A percentile compares a stretch with the other conserved stretches of the same genome.
Conservation (phyloP, 2,329 filamentous ascomycete genomes). For the Endocalyx cinctus region DNA sequence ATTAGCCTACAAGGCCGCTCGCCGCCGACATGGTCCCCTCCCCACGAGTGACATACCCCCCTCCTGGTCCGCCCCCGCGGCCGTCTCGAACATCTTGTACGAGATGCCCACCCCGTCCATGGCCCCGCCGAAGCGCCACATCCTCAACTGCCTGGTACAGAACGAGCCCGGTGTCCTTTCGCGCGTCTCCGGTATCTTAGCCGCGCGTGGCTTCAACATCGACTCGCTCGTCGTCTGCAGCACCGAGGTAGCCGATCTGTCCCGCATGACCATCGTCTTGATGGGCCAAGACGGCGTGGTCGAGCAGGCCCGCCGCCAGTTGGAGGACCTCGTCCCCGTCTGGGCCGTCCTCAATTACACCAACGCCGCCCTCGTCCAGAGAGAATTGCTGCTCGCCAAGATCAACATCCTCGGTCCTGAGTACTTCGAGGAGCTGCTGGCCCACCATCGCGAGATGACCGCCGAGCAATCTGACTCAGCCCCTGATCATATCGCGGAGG, state of each 20-base stretch:
- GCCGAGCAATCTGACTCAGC: slow-evolving; percentile 48
- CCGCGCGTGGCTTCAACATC: slow-evolving; percentile 97
- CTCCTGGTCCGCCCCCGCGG: slow-evolving; percentile 85
- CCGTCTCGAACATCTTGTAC: slow-evolving; percentile 97
- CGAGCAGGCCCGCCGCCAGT: slow-evolving; percentile 89
- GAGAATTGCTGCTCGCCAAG: slow-evolving; percentile 92
- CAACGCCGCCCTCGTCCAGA: slow-evolving; percentile 84
- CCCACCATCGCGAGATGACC: slow-evolving; percentile 88
- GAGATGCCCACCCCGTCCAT: slow-evolving; percentile 85
- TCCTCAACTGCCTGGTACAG: slow-evolving; percentile 97
- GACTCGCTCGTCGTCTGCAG: slow-evolving; percentile 97
- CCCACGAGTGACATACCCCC: slow-evolving; percentile 73
- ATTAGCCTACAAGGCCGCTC: slow-evolving; percentile 94
- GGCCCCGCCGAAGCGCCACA: slow-evolving; percentile 84
- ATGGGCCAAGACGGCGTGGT: slow-evolving; percentile 95
- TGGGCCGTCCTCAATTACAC: slow-evolving; percentile 99
- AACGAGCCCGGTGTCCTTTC: slow-evolving; percentile 98
- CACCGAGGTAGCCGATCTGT: slow-evolving; percentile 94
- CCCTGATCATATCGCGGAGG: slow-evolving; percentile 25
- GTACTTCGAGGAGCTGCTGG: slow-evolving; percentile 95
- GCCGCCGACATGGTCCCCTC: slow-evolving; percentile 80
- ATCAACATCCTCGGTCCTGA: slow-evolving; percentile 94
- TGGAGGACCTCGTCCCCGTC: slow-evolving; percentile 94
- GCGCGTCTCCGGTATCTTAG: slow-evolving; percentile 91
- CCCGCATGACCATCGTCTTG: slow-evolving; percentile 97